phyloP scores from a whole-genome alignment of 257 asterid genomes.

The Sherardia arvensis region DNA sequence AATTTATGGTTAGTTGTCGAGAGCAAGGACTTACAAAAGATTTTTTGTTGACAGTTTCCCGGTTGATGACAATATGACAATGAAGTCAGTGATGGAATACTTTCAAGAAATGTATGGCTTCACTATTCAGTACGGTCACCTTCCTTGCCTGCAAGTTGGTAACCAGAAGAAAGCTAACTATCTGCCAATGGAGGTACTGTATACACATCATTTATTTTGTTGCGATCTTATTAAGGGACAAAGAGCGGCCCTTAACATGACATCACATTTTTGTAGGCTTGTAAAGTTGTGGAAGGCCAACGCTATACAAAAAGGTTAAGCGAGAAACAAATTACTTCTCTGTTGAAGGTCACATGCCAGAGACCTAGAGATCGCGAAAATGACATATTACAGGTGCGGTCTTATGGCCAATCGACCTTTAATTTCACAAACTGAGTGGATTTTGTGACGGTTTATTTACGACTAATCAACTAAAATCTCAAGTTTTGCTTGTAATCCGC shows the following conservation, averaged over 20 bases:
- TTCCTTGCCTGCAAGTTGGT: slow-evolving; percentile 99
- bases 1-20: background rate
- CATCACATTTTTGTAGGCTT: slow-evolving; percentile 46
- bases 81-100: slow-evolving; percentile 95
- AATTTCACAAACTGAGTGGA: background rate
- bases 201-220: background rate
- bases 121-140: slow-evolving; percentile 82
- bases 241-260: background rate
- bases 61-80: slow-evolving; percentile 72
- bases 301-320: slow-evolving; percentile 94
- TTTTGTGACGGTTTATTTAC: too few relatives aligned
- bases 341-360: slow-evolving; percentile 91
- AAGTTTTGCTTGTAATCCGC: background rate
- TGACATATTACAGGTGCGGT: slow-evolving; percentile 74
- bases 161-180: slow-evolving; percentile 98
- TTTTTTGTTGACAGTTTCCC: slow-evolving; percentile 57
- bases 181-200: slow-evolving; percentile 90
- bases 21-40: background rate
- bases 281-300: slow-evolving; percentile 98
- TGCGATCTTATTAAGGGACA: background rate
- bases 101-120: slow-evolving; percentile 94
- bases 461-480: too few relatives aligned
- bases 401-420: background rate
- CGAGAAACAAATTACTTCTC: slow-evolving; percentile 91
- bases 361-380: slow-evolving; percentile 94